Percentiles rank a stretch among this genome's conserved stretches.
These are phyloP conservation scores for Mycena sanguinolenta DNA, from an alignment of 768 basidiomycete genomes.

Conservation along the genomic window DNA sequence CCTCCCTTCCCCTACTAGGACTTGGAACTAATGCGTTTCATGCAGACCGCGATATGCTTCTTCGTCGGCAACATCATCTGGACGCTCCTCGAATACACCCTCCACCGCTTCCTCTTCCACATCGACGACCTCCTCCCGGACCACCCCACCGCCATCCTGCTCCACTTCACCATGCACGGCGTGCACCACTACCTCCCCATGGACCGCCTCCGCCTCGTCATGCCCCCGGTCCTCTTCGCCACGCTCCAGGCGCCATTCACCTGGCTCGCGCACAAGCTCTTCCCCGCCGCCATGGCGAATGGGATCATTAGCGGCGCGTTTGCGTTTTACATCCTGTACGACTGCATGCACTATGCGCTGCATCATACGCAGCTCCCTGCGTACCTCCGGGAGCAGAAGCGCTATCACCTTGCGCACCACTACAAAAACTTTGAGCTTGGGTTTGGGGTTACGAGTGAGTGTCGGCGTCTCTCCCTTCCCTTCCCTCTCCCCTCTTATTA, in stretches of 20 bases:
- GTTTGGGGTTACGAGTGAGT: conserved; percentile 94
- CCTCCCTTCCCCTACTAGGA: not conserved
- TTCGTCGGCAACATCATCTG: conserved; percentile 89
- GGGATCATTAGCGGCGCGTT: conserved; percentile 91
- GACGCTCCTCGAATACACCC: conserved; percentile 92
- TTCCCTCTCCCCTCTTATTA: not conserved
- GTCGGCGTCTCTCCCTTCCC: conserved; percentile 26
- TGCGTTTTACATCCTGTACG: conserved; percentile 85
- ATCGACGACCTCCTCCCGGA: conserved; percentile 92
- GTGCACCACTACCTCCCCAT: conserved; percentile 98
- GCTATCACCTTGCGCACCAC: conserved; percentile 97
- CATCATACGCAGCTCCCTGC: conserved; percentile 90
- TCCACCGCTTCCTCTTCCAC: conserved; percentile 99
- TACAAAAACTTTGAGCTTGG: conserved; percentile 99
- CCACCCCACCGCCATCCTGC: conserved; percentile 77
- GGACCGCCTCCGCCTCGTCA: conserved; percentile 94
- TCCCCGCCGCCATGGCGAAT: conserved; percentile 89
- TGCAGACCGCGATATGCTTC: conserved; percentile 75
- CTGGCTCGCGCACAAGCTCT: conserved; percentile 81
- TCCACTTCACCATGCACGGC: conserved; percentile 95
- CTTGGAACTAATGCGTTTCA: not conserved
- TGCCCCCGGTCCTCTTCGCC: conserved; percentile 92
- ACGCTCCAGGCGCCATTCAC: conserved; percentile 89
- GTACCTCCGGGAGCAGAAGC: conserved; percentile 94
- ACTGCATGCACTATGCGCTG: conserved; percentile 94